A percentile compares a stretch with the other conserved stretches of the same genome.
Evolutionary conservation across 805 yeast species (phyloP).

Genomic region (Lipomyces chichibuensis): DNA sequence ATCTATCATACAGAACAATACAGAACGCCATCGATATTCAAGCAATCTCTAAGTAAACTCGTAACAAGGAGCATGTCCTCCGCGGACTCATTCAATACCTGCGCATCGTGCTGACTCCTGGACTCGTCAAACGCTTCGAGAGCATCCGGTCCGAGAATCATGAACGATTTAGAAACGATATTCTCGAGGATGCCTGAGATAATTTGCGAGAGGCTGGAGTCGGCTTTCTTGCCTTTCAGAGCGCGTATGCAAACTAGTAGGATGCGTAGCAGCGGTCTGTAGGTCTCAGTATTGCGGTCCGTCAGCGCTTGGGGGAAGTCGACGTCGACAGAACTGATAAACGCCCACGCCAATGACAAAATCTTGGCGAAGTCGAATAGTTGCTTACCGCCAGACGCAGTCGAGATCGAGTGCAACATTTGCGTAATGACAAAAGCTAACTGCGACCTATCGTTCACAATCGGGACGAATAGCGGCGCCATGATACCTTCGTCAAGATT

Average conservation of each 20-base stretch:
- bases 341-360: conserved; percentile 40
- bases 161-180: conserved; percentile 24
- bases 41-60: conserved; percentile 29
- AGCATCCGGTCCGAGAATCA: conserved; percentile 27
- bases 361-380: conserved; percentile 44
- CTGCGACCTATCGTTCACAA: conserved; percentile 67
- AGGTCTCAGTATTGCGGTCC: conserved; percentile 39
- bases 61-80: conserved; percentile 30
- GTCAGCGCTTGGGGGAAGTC: conserved; percentile 50
- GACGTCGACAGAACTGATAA: conserved; percentile 43
- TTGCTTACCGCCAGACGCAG: conserved; percentile 23
- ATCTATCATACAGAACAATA: conserved; percentile 6
- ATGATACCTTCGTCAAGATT: conserved; percentile 58
- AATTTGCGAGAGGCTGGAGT: conserved; percentile 7
- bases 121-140: conserved; percentile 20
- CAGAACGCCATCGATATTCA: conserved; percentile 21
- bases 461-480: conserved; percentile 52
- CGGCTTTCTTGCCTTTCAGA: background rate
- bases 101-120: background rate
- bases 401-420: conserved; percentile 34
- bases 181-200: conserved; percentile 21
- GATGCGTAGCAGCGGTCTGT: conserved; percentile 40
- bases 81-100: conserved; percentile 14
- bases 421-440: conserved; percentile 57
- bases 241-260: conserved; percentile 26